Base-by-base conservation (phyloP, 805 yeast genomes). In the Lachancea fermentati region DNA sequence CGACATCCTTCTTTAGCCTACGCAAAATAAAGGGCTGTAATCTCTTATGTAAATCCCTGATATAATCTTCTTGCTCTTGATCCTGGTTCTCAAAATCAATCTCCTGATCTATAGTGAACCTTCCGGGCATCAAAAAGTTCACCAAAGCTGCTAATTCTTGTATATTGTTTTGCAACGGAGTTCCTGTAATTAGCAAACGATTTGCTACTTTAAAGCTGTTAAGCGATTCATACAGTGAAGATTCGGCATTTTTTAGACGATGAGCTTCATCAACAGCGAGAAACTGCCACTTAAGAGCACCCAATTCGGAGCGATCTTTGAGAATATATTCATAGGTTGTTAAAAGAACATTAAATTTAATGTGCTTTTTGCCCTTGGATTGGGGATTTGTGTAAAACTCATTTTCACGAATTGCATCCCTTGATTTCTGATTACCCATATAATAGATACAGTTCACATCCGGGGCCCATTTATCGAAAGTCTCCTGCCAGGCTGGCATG, bases 201-300 rank as follows among this genome's bases (percentile, higher is more conserved):
- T 93, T 93, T 2, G 80, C 73, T 8, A 83, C 93, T 52, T 80
- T 84, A 68, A 93, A 87, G 48, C 81, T 84, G 52, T 72, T 75
- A 43, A 93, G 71, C 2, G 95, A 81, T 57, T 91, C 97, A 60
- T 93, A 93, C 30, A 93, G 67, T 0, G 97, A 89, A 19, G 93
- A 80, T 60, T 89, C 97, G 0, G 96, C 85, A 58, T 93, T 93
- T 54, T 93, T 93, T 58, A 93, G 72, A 57, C 98, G 75, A 66
- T 93, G 99, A 4, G 98, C 99, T 67, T 93, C 99, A 63, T 93
- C 99, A 18, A 93, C 97, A 2, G 98, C 98, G 50, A 94, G 66
- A 58, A 83, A 93, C 60, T 89, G 97, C 99, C 99, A 93, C 60
- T 76, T 83, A 44, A 93, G 76, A 19, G 76, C 59, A 4, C 96